Percentiles rank a stretch among this genome's conserved stretches.
Conservation (phyloP, 169 alveolate species). For the Eimeria necatrix region DNA sequence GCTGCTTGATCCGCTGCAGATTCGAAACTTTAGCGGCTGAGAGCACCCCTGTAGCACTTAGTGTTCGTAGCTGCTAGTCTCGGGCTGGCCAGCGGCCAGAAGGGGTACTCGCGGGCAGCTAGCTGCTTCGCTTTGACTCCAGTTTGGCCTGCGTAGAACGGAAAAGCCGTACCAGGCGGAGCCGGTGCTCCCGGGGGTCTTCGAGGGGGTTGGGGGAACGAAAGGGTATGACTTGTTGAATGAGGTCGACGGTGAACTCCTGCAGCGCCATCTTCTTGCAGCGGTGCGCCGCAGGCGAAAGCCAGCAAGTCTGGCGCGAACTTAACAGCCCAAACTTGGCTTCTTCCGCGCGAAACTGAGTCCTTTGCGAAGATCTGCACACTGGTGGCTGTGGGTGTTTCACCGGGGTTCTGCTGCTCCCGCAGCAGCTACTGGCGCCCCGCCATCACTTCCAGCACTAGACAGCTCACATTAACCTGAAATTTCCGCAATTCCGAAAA, state of each 20-base stretch:
- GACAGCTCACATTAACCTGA: neutral
- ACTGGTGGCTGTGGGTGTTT: too few species aligned
- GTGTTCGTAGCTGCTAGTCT: neutral
- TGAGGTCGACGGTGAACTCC: slow-evolving; percentile 72
- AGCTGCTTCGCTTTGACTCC: neutral
- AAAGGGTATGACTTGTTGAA: slow-evolving; percentile 78
- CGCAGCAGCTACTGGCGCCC: neutral
- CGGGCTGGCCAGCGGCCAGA: neutral
- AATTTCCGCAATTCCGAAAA: neutral
- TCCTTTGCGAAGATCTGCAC: too few species aligned
- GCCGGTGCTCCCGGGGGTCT: slow-evolving; percentile 69
- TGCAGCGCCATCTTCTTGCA: slow-evolving; percentile 66
- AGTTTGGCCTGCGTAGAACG: neutral
- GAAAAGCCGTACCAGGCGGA: slow-evolving; percentile 74
- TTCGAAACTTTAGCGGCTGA: too few species aligned
- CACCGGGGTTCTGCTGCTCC: neutral
- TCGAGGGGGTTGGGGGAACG: slow-evolving; percentile 73
- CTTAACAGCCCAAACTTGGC: too few species aligned
- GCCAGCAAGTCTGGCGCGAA: too few species aligned
- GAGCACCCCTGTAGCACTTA: too few species aligned
- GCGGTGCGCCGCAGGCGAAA: too few species aligned
- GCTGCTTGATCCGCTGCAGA: too few species aligned
- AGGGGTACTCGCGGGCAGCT: neutral
- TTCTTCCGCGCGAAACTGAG: too few species aligned
- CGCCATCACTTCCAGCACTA: neutral